Evolutionary conservation across 257 asterid species (phyloP), one percentile per base, ranked within the genome.

Genomic region (Eucommia ulmoides): DNA sequence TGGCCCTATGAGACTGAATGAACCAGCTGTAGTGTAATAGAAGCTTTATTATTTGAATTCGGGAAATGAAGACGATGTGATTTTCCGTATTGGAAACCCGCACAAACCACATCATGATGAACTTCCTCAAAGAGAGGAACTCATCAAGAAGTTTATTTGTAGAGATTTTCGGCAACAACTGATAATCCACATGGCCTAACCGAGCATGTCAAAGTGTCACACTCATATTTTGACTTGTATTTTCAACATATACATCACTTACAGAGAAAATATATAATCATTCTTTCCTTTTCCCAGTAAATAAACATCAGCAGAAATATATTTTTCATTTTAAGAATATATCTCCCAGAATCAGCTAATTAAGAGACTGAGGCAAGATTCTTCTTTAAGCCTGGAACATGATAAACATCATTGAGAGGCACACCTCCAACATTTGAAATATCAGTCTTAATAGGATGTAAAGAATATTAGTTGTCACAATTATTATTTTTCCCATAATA

Each of bases 131-230:
- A 65, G 1, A 19, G 12, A 2, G 63, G 59, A 54, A 65, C 19
- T 7, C 66, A 33, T 59, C 50, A 22, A 65, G 56, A 18, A 53
- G 49, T 21, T 42, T 48, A 4, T 66, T 60, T 3, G 57, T 24
- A 9, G 60, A 65, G 2, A 65, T 59, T 41, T 65, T 33, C 23
- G 59, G 53, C 42, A 66, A 15, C 25, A 66, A 20, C 21, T 66
- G 56, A 46, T 18, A 56, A 18, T 64, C 64, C 1, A 66, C 41
- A 38, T 66, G 65, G 12, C 61, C 68, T n/a, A 67, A 45, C 3
- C 61, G 61, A 18, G 68, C 68, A 67, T 67, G 68, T 68, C 68
- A 67, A 38, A 51, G 46, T 51, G 57, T 15, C 1, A 53, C 24
- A 49, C 52, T 64, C 6, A 8, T 49, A 45, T 16, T 52, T 47